phyloP scores from a whole-genome alignment of 306 rosid genomes.

The Medicago lupulina region DNA sequence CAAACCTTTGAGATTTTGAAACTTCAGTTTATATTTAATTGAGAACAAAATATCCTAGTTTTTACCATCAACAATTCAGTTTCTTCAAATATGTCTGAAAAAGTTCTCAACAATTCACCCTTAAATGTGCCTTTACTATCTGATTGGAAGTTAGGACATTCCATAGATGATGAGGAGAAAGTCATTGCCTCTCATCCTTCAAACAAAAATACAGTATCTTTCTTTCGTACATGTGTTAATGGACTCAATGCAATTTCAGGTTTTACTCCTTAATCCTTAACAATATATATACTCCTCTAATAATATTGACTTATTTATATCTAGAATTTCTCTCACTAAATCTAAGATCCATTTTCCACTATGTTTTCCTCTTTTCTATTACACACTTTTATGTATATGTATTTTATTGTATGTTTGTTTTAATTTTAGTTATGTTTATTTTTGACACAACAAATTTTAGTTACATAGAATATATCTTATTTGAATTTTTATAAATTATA shows the following conservation, averaged over 20 bases:
- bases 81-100: constrained; percentile 13
- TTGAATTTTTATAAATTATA: too few species aligned
- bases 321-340: too few species aligned
- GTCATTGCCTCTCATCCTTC: neutral
- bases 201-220: neutral
- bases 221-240: constrained; percentile 35
- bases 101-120: neutral
- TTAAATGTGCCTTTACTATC: constrained; percentile 28
- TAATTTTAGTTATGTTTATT: too few species aligned
- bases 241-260: constrained; percentile 48
- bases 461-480: too few species aligned
- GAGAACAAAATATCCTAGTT: neutral
- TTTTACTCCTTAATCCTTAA: neutral
- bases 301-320: too few species aligned
- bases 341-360: too few species aligned
- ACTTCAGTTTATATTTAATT: neutral
- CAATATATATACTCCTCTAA: too few species aligned
- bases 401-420: too few species aligned
- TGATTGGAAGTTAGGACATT: constrained; percentile 10
- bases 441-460: too few species aligned
- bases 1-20: neutral
- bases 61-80: neutral
- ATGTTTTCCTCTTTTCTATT: neutral
- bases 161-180: constrained; percentile 34
- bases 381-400: neutral